These are phyloP conservation scores for Penicillium goetzii DNA, from an alignment of 495 filamentous ascomycete species.

Conservation along the genomic window DNA sequence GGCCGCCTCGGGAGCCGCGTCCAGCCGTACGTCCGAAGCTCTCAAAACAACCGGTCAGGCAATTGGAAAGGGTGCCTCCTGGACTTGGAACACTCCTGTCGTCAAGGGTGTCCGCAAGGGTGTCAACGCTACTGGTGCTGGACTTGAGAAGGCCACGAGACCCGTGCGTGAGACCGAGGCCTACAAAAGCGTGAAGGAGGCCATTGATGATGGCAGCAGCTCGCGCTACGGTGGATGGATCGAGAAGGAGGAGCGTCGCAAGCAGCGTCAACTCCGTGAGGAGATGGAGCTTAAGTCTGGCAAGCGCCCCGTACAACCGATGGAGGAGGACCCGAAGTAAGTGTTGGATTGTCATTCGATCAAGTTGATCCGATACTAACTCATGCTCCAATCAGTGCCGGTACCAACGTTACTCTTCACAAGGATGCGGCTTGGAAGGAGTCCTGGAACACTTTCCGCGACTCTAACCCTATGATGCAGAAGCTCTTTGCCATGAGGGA, in stretches of 20 bases:
- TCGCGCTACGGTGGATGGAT: conserved; percentile 94
- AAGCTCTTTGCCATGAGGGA: conserved; percentile 80
- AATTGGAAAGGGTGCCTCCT: conserved; percentile 85
- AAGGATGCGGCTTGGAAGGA: conserved; percentile 97
- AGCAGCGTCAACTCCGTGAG: conserved; percentile 73
- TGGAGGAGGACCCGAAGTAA: conserved; percentile 86
- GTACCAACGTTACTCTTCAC: conserved; percentile 91
- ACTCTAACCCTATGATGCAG: conserved; percentile 86
- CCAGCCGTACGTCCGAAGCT: conserved; percentile 72
- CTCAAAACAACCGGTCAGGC: conserved; percentile 83
- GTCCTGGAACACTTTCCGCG: conserved; percentile 89
- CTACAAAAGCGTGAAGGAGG: conserved; percentile 91
- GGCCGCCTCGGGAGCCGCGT: conserved; percentile 75
- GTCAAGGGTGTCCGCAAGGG: conserved; percentile 91
- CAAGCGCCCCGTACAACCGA: conserved; percentile 54
- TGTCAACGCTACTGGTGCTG: conserved; percentile 80
- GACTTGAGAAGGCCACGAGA: conserved; percentile 88
- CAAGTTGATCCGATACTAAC: background rate
- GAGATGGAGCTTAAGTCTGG: conserved; percentile 58
- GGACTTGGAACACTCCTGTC: conserved; percentile 95
- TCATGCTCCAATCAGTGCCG: conserved; percentile 66
- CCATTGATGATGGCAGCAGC: conserved; percentile 96
- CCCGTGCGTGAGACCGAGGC: conserved; percentile 93
- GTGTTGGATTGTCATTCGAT: conserved; percentile 30
- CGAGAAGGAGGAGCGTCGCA: conserved; percentile 90